Evolutionary conservation across 495 filamentous ascomycete genomes (phyloP), one percentile per base, ranked within the genome.

Genomic region (Talaromyces trachyspermus): DNA sequence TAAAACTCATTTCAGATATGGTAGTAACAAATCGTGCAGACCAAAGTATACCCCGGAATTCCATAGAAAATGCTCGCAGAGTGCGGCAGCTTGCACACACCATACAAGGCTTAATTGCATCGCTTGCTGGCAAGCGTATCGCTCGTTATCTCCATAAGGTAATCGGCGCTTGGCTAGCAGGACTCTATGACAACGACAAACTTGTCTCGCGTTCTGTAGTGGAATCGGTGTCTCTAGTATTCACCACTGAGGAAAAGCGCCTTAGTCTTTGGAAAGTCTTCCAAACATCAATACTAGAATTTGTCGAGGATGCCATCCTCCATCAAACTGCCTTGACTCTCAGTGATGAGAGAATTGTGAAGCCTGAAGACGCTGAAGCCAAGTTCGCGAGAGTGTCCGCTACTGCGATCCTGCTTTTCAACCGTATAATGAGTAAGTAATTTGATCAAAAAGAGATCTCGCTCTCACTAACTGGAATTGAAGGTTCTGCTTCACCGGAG

Each of bases 111-210:
- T 72, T 81, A 35, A 72, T 97, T 33, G 77, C 86, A 38, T 74
- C 70, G 14, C 76, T 83, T 7, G 80, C 78, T 19, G 85, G 88
- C 15, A 95, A 89, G 65, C 77, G 87, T 43, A 81, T 94, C 54
- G 87, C 83, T 27, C 86, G 78, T 53, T 71, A 84, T 55, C 71
- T 97, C 50, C 78, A 88, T 2, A 76, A 77, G 22, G 72, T 94
- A 24, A 81, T 89, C 17, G 88, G 86, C 6, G 72, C 88, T 9
- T 99, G 94, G 94, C 73, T 95, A 20, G 84, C 84, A 22, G 91
- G 94, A 10, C 73, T 83, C 2, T 91, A 89, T 57, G 94, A 99
- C 58, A 83, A 75, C 49, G 92, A 99, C 59, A 78, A 78, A 43
- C 70, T 70, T 11, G 86, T 85, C 1, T 73, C 82, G 22, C 80